Percentiles rank a stretch among this genome's conserved stretches.
Evolutionary conservation across 2,329 filamentous ascomycete genomes (phyloP).

Genomic region (Penicillium brasilianum): DNA sequence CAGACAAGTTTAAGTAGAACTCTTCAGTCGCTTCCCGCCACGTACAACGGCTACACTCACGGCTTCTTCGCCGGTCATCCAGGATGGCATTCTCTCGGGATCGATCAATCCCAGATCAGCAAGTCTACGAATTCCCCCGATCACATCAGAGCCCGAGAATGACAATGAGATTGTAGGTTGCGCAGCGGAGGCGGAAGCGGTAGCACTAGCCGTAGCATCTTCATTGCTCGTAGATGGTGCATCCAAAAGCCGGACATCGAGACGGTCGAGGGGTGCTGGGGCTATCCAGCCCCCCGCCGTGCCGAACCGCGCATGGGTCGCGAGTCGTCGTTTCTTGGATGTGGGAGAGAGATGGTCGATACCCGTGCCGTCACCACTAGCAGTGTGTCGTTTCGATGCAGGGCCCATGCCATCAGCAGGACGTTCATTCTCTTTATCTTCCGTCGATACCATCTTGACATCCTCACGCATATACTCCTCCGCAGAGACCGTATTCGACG

Average conservation of each 20-base stretch:
- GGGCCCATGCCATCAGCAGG: neutral
- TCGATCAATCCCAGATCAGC: conserved; percentile 76
- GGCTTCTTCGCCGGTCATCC: conserved; percentile 88
- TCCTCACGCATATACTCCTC: conserved; percentile 36
- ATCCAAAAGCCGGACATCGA: conserved; percentile 58
- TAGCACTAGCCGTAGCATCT: conserved; percentile 14
- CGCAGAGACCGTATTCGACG: conserved; percentile 40
- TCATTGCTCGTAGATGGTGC: conserved; percentile 30
- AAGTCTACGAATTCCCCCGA: conserved; percentile 77
- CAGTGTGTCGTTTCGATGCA: conserved; percentile 15
- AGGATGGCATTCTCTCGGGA: conserved; percentile 79
- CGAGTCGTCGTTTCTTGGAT: conserved; percentile 64
- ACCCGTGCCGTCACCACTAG: conserved; percentile 3
- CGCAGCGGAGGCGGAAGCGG: conserved; percentile 5
- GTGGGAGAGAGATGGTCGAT: conserved; percentile 19
- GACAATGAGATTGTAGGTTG: conserved; percentile 56
- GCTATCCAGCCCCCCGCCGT: conserved; percentile 52
- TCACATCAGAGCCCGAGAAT: conserved; percentile 78
- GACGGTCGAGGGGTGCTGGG: conserved; percentile 49
- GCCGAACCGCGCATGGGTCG: conserved; percentile 74
- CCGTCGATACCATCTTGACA: conserved; percentile 1
- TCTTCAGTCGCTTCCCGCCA: conserved; percentile 55
- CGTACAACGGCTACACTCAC: conserved; percentile 74
- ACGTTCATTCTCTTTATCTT: conserved; percentile 24
- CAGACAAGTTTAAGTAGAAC: conserved; percentile 12